phyloP scores from a whole-genome alignment of 352 stramenopile species.

The Paralagenidium karlingii region DNA sequence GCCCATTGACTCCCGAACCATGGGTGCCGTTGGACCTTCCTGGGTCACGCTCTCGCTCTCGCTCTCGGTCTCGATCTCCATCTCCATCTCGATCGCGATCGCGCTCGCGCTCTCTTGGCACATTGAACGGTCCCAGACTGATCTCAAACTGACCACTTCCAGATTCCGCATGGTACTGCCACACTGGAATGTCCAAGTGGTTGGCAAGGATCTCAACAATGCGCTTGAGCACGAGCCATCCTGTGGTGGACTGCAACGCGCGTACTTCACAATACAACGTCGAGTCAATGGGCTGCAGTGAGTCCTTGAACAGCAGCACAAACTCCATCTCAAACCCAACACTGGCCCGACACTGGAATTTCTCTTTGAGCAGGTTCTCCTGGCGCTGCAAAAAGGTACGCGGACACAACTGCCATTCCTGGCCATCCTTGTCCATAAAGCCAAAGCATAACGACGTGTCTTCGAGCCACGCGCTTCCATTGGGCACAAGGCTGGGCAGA shows the following conservation, averaged over 20 bases:
- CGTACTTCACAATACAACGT: conserved; percentile 14
- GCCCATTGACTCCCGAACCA: too few species aligned
- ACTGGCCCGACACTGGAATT: conserved; percentile 1
- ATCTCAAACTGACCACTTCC: conserved; percentile 19
- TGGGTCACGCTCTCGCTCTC: too few species aligned
- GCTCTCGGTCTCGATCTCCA: too few species aligned
- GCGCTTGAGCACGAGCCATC: conserved; percentile 10
- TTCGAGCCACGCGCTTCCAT: conserved; percentile 8
- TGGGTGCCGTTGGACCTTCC: too few species aligned
- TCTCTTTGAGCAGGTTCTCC: neutral
- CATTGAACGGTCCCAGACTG: conserved; percentile 10
- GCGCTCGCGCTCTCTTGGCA: conserved; percentile 1
- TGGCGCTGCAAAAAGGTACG: conserved; percentile 12
- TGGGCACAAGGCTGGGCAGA: neutral
- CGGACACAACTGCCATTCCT: conserved; percentile 11
- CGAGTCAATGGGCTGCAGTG: conserved; percentile 6
- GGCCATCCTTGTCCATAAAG: conserved; percentile 9
- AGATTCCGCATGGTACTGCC: conserved; percentile 19
- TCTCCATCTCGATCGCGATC: neutral
- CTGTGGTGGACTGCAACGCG: conserved; percentile 7
- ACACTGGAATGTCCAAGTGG: conserved; percentile 10
- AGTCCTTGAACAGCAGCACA: conserved; percentile 6
- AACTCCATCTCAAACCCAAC: conserved; percentile 22
- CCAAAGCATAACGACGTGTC: conserved; percentile 10
- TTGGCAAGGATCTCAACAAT: conserved; percentile 12